phyloP scores from a whole-genome alignment of 495 filamentous ascomycete species.

The Hypoxylon lenormandii region DNA sequence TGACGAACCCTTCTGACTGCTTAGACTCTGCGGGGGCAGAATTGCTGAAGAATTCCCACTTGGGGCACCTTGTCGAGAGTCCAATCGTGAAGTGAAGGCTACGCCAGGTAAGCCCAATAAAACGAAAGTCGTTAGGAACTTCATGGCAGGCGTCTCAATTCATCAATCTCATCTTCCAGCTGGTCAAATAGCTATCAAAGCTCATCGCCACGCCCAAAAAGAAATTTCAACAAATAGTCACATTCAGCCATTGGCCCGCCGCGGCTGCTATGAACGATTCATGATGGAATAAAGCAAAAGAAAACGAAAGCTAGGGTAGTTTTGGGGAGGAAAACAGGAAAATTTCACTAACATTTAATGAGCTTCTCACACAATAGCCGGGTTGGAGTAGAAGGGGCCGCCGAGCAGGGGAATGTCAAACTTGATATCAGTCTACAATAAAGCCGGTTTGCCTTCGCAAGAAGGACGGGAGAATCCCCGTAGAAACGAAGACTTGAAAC shows the following conservation, averaged over 20 bases:
- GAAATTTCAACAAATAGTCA: conserved; percentile 18
- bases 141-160: conserved; percentile 33
- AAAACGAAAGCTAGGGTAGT: conserved; percentile 1
- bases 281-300: conserved; percentile 21
- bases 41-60: conserved; percentile 41
- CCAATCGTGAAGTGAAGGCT: conserved; percentile 34
- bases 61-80: conserved; percentile 37
- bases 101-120: conserved; percentile 44
- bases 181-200: conserved; percentile 28
- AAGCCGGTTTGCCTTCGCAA: conserved; percentile 23
- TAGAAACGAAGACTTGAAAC: conserved; percentile 40
- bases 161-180: conserved; percentile 32
- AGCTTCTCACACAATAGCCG: conserved; percentile 26
- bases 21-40: conserved; percentile 23
- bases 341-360: conserved; percentile 31
- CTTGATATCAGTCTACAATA: conserved; percentile 38
- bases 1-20: conserved; percentile 40
- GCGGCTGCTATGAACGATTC: conserved; percentile 27
- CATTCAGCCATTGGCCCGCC: conserved; percentile 39
- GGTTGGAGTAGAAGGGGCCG: conserved; percentile 16
- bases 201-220: conserved; percentile 19
- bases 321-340: conserved; percentile 1
- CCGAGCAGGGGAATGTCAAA: conserved; percentile 32
- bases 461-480: conserved; percentile 23
- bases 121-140: conserved; percentile 23